Evolutionary conservation across 805 yeast genomes (phyloP), one percentile per base, ranked within the genome.

Genomic region (Huiozyma naganishii): DNA sequence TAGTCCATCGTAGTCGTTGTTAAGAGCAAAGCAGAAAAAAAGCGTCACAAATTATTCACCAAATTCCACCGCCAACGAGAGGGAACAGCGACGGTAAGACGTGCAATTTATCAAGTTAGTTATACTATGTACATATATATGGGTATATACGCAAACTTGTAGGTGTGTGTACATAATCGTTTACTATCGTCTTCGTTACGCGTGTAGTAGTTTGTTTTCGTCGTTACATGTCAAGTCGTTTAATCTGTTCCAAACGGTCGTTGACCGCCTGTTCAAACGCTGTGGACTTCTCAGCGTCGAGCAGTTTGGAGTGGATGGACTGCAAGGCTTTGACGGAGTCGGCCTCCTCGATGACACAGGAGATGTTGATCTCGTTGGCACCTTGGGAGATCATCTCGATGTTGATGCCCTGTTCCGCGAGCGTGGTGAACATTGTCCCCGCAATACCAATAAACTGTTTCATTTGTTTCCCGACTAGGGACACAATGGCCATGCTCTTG

Each of bases 311-410:
- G 60, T 92, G 98, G 46, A 92, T 79, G 5, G 88, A 82, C 59
- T 79, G 79, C 52, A 92, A 71, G 4, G 97, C 97, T 61, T 84
- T 83, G 29, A 86, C 67, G 10, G 94, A 80, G 58, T 92, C 92
- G 44, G 69, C 67, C 52, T 84, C 87, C 50, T 83, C 84, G 48
- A 92, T 87, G 42, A 92, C 98, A 51, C 97, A 94, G 32, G 95
- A 84, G 42, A 92, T 92, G 63, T 92, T 92, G 58, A 92, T 92
- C 67, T 92, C 98, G 58, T 90, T 90, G 13, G 97, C 96, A 55
- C 98, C 98, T 72, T 92, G 98, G 45, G 88, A 77, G 66, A 92
- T 92, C 98, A 92, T 92, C 66, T 92, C 98, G 54, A 92, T 87
- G 66, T 92, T 92, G 59, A 92, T 83, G 39, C 77, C 76, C 56